A percentile compares a stretch with the other conserved stretches of the same genome.
phyloP scores from a whole-genome alignment of 192 early-diverging fungal genomes.

The Thamnidium elegans region DNA sequence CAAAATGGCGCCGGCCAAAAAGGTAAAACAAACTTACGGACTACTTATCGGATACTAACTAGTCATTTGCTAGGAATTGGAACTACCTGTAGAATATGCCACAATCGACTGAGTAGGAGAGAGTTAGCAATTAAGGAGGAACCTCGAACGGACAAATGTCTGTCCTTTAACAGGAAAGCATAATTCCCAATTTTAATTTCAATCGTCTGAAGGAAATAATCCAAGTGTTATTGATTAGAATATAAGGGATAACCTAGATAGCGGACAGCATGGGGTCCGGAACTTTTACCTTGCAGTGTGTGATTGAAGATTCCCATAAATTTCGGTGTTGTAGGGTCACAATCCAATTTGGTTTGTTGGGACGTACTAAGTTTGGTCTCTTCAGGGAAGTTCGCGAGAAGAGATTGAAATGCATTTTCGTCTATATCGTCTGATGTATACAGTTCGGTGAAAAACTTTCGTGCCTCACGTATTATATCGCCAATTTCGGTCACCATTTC shows the following conservation, averaged over 20 bases:
- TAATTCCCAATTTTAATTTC: neutral
- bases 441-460: neutral
- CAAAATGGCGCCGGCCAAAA: neutral
- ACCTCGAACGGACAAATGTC: neutral
- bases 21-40: slow-evolving; percentile 1
- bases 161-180: neutral
- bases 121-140: neutral
- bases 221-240: neutral
- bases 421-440: neutral
- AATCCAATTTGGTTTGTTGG: too few relatives aligned
- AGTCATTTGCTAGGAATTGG: neutral
- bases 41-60: neutral
- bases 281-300: neutral
- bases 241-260: slow-evolving; percentile 9
- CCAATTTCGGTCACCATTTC: neutral
- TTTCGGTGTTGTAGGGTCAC: too few relatives aligned
- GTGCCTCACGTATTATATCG: neutral
- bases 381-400: neutral
- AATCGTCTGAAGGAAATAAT: neutral
- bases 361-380: neutral
- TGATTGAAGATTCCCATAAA: neutral
- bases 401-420: neutral
- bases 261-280: neutral
- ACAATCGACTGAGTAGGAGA: neutral
- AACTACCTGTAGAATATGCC: neutral